These are phyloP conservation scores for Tolypocladium cylindrosporum DNA, from an alignment of 2,329 filamentous ascomycete genomes.

Conservation along the genomic window DNA sequence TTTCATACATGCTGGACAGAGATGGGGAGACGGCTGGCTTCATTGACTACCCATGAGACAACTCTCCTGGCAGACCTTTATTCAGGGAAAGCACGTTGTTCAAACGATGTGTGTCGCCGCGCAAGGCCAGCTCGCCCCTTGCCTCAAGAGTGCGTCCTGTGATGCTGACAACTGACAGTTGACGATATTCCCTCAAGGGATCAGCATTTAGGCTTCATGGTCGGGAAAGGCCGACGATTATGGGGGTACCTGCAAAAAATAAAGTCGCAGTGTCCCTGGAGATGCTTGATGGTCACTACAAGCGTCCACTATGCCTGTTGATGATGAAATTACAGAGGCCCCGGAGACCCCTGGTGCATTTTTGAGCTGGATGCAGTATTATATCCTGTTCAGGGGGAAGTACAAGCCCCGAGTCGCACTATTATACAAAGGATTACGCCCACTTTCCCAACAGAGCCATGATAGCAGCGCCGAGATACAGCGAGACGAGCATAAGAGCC, in stretches of 20 bases:
- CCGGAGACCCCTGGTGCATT: no score
- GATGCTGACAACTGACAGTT: neutral
- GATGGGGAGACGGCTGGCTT: constrained; percentile 38
- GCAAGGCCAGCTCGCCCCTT: neutral
- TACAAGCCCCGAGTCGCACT: neutral
- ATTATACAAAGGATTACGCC: neutral
- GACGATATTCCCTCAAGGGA: neutral
- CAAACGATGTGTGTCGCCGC: neutral
- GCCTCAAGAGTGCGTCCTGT: neutral
- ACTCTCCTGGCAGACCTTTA: neutral
- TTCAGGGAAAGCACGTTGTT: neutral
- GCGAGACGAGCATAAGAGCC: constrained; percentile 52
- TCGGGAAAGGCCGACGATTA: neutral
- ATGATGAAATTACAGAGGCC: no score
- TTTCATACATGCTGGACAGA: constrained; percentile 34
- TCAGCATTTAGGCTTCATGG: neutral
- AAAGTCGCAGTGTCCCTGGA: neutral
- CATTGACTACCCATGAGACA: constrained; percentile 35
- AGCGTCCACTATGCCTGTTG: no score
- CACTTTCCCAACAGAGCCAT: neutral
- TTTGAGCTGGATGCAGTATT: neutral
- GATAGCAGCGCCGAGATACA: constrained; percentile 56
- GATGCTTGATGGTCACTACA: no score
- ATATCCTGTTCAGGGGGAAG: neutral
- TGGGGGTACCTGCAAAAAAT: neutral